Evolutionary conservation across 768 basidiomycete species (phyloP).

Genomic region (Hypholoma fasciculare): DNA sequence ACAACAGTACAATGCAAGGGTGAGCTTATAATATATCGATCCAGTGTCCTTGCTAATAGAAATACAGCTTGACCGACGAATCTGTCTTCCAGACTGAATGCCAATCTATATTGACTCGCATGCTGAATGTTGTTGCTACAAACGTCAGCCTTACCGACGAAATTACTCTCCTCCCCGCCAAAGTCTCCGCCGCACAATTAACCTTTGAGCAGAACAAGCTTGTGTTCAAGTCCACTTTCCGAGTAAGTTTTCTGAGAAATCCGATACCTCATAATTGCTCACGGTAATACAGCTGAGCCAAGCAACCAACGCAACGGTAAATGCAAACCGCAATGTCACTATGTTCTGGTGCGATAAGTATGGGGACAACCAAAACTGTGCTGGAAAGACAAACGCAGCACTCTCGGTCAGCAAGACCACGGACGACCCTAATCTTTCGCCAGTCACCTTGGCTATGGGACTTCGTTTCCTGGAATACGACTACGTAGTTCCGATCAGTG

Average conservation of each 20-base stretch:
- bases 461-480: constrained; percentile 40
- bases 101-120: constrained; percentile 37
- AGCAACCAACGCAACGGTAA: constrained; percentile 30
- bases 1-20: constrained; percentile 33
- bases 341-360: constrained; percentile 44
- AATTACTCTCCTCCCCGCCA: constrained; percentile 41
- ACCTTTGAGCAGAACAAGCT: constrained; percentile 35
- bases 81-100: constrained; percentile 39
- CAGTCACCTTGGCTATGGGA: constrained; percentile 33
- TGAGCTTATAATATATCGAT: constrained; percentile 5
- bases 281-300: constrained; percentile 32
- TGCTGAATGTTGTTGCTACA: constrained; percentile 50
- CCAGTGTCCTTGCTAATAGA: background rate
- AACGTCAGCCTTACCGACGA: constrained; percentile 45
- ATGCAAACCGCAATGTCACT: constrained; percentile 38
- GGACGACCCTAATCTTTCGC: constrained; percentile 36
- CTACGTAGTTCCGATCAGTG: constrained; percentile 42
- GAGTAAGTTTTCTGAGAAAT: constrained; percentile 27
- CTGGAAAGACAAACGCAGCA: constrained; percentile 31
- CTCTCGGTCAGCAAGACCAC: constrained; percentile 27
- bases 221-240: constrained; percentile 39
- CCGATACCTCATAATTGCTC: background rate
- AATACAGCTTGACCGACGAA: constrained; percentile 28
- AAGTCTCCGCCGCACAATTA: constrained; percentile 38
- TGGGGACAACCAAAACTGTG: constrained; percentile 33